A percentile compares a stretch with the other conserved stretches of the same genome.
These are phyloP conservation scores for Heliosperma pusillum DNA, from an alignment of 148 eudicot genomes.

Conservation along the genomic window DNA sequence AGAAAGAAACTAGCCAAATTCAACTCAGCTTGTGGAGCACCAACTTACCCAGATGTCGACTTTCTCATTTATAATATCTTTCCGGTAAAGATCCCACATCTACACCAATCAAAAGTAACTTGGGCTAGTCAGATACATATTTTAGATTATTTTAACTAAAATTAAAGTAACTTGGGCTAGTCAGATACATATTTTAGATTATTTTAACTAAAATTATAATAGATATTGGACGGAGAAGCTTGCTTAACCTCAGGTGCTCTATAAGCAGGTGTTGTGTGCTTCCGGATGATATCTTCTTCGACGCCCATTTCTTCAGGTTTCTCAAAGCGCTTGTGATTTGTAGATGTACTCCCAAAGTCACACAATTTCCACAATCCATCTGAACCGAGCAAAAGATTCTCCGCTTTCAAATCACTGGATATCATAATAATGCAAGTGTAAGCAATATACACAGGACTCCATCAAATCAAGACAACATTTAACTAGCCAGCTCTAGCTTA, in stretches of 20 bases:
- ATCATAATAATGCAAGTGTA: conserved; percentile 12
- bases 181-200: conserved; percentile 17
- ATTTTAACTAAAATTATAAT: background rate
- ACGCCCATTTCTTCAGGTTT: conserved; percentile 98
- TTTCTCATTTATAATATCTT: conserved; percentile 88
- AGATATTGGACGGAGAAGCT: conserved; percentile 24
- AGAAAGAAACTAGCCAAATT: background rate
- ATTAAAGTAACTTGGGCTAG: conserved; percentile 27
- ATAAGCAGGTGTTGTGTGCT: conserved; percentile 97
- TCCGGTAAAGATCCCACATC: conserved; percentile 97
- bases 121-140: conserved; percentile 24
- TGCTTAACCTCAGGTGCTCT: conserved; percentile 91
- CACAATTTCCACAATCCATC: conserved; percentile 97
- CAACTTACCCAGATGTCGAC: conserved; percentile 97
- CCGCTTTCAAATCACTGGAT: conserved; percentile 92
- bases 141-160: background rate
- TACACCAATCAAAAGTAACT: conserved; percentile 40
- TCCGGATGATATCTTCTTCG: conserved; percentile 96
- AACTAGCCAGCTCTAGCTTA: background rate
- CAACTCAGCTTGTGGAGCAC: background rate
- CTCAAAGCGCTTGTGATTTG: conserved; percentile 91
- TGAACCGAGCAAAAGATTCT: conserved; percentile 81
- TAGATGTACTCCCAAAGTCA: conserved; percentile 94
- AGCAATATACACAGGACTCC: background rate
- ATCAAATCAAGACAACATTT: background rate